Percentiles rank a stretch among this genome's conserved stretches.
Evolutionary conservation across 345 rosid genomes (phyloP).

Genomic region (Populus deltoides): DNA sequence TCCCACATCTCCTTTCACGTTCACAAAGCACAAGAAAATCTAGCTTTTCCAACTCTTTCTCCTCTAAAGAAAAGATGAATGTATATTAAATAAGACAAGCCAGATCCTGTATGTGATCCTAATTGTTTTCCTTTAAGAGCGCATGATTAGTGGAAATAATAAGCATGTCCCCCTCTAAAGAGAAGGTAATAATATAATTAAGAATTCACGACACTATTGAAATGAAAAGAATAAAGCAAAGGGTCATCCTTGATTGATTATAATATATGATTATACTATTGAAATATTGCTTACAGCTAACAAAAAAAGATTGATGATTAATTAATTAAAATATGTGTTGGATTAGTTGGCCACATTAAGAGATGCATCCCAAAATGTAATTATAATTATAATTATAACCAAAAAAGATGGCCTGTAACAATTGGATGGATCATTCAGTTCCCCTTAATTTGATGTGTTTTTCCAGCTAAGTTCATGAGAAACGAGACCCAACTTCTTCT

Average conservation of each 20-base stretch:
- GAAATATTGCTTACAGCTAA: neutral
- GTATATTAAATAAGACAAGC: slow-evolving; percentile 12
- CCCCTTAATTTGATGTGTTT: slow-evolving; percentile 6
- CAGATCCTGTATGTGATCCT: slow-evolving; percentile 17
- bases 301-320: neutral
- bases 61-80: slow-evolving; percentile 7
- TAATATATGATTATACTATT: neutral
- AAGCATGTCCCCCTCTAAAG: slow-evolving; percentile 2
- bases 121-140: slow-evolving; percentile 23
- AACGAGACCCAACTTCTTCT: neutral
- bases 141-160: slow-evolving; percentile 22
- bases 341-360: slow-evolving; percentile 31
- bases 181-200: neutral
- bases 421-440: slow-evolving; percentile 18
- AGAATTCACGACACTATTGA: neutral
- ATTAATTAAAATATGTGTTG: slow-evolving; percentile 1
- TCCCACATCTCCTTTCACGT: slow-evolving; percentile 19
- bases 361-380: neutral
- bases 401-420: slow-evolving; percentile 14
- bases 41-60: slow-evolving; percentile 15
- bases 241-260: neutral
- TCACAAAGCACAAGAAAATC: slow-evolving; percentile 46
- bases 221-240: slow-evolving; percentile 10
- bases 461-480: slow-evolving; percentile 12
- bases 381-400: slow-evolving; percentile 8